Evolutionary conservation across 108 stramenopile species (phyloP).

Genomic region (Cyclotella kingstonii): DNA sequence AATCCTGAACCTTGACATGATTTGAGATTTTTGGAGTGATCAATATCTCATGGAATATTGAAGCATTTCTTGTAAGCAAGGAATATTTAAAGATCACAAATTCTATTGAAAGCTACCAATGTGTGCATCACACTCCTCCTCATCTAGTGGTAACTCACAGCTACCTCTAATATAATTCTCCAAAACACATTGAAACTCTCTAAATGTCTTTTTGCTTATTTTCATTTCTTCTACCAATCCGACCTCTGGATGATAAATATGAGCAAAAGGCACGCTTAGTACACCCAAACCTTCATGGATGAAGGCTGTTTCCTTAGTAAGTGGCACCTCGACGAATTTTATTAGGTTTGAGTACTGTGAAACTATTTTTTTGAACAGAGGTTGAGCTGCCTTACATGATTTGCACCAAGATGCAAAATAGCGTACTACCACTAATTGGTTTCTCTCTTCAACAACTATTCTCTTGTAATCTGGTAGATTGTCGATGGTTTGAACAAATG

Average conservation of each 20-base stretch:
- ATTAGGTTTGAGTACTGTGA: constrained; percentile 46
- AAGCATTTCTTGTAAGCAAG: too few relatives aligned
- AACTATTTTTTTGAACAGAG: constrained; percentile 48
- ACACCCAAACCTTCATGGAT: constrained; percentile 72
- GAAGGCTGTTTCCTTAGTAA: constrained; percentile 62
- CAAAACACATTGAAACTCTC: constrained; percentile 46
- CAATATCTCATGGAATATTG: too few relatives aligned
- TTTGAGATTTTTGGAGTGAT: too few relatives aligned
- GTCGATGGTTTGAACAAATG: constrained; percentile 38
- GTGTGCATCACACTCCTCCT: too few relatives aligned
- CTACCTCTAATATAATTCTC: constrained; percentile 50
- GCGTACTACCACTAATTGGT: constrained; percentile 53
- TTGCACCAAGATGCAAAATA: constrained; percentile 73
- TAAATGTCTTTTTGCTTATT: constrained; percentile 55
- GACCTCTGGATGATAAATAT: constrained; percentile 70
- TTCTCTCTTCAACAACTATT: constrained; percentile 49
- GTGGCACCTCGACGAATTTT: constrained; percentile 74
- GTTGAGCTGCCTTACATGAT: constrained; percentile 61
- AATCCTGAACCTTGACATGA: too few relatives aligned
- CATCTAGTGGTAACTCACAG: constrained; percentile 38
- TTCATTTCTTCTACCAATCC: constrained; percentile 67
- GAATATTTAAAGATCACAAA: too few relatives aligned
- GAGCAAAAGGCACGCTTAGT: constrained; percentile 62
- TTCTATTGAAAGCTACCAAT: too few relatives aligned
- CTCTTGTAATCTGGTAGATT: constrained; percentile 57